Evolutionary conservation across 495 filamentous ascomycete genomes (phyloP), one percentile per base, ranked within the genome.

Genomic region (Talaromyces liani): DNA sequence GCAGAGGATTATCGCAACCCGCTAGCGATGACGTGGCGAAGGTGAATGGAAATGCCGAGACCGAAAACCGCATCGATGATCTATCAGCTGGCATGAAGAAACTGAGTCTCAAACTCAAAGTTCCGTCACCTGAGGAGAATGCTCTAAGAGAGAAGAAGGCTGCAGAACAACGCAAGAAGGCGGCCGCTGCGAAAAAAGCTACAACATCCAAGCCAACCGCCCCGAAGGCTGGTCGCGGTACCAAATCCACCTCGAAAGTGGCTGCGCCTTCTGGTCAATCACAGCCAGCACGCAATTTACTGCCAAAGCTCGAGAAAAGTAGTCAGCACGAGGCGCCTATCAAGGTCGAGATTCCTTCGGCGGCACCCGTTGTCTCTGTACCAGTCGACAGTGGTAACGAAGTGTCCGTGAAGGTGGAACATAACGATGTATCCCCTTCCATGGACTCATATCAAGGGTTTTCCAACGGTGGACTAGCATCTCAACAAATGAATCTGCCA

Each of bases 41-140:
- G 63, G 58, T 31, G 66, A 69, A 63, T 67, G 75, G 63, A 2
- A 34, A 53, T 62, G 27, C 14, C 24, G 63, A 49, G 55, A 31
- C 27, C 9, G 63, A 53, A 63, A 80, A 73, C 41, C 82, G 82
- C 49, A 70, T 93, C 22, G 88, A 93, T 58, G 77, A 73, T 22
- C 74, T 94, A 33, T 81, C 88, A 0, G 77, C 80, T n/a, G 85
- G 84, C 12, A 80, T 93, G 72, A 87, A 87, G 67, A 89, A 86
- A 66, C 72, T 80, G 64, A 77, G 74, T 31, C 86, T 95, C 66
- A 93, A 88, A 67, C 78, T 95, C 56, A 90, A 86, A 51, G 78
- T 93, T 47, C 79, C 90, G 0, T 84, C 88, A 0, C 84, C 87
- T 25, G 86, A 91, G 63, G 87, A 91, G 68, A 82, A 87, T 61